Base-by-base conservation (phyloP, 345 rosid species). In the Populus davidiana region DNA sequence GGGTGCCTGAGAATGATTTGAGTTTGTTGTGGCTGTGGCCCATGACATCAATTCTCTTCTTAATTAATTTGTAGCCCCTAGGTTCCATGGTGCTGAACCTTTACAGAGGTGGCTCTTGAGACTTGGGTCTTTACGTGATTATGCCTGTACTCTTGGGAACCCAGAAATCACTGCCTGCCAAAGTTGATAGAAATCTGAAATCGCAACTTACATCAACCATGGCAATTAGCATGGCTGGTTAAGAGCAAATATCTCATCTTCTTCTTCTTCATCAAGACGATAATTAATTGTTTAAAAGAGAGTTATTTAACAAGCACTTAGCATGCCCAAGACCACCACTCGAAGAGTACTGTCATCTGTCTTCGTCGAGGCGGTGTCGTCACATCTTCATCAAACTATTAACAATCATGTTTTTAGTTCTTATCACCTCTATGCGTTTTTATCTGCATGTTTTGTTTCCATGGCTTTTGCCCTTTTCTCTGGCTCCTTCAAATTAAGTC, bases 1-100 rank as follows among this genome's bases (percentile, higher is more conserved):
- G 49, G 83, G 67, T 73, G 67, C 72, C 78, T 11, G 68, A 44
- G 62, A 68, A 69, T 52, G 50, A 76, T 73, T 52, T 1, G 76
- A 38, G 71, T 25, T 59, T 35, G 14, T 41, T n/a, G 38, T 50
- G 62, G 35, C 31, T 67, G 5, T 64, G 56, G 33, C 66, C 73
- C 67, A 62, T 20, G 69, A n/a, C 67, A 31, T 75, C 29, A 20
- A 66, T 73, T 71, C 31, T 73, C 70, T 3, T 35, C 50, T 36
- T 21, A 8, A 6, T 54, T 2, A 7, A 7, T 54, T 2, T 21
- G 13, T 54, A 56, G 61, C 43, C 62, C 62, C 27, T 20, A n/a
- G 27, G 5, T n/a, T 56, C 23, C 63, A 2, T 8, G 0, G 3
- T 3, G 5, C 2, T n/a, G 63, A 56, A n/a, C 5, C 63, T 56